Evolutionary conservation across 1,284 basidiomycete genomes (phyloP), one percentile per base, ranked within the genome.

Genomic region (Ceratobasidium sp.): DNA sequence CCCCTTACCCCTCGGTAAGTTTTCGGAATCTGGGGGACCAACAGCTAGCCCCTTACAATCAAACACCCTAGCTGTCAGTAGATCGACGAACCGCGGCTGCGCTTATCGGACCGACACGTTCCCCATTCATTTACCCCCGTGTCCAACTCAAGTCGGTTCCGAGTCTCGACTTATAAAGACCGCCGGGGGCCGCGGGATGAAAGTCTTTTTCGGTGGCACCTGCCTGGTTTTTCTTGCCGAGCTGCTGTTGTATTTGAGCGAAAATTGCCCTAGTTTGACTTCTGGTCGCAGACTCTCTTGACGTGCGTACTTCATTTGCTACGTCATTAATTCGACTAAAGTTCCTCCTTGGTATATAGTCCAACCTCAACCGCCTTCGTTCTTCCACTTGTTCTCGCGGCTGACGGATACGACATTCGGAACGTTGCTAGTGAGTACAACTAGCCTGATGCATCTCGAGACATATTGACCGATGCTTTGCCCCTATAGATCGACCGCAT

Each of bases 171-270:
- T 64, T 33, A 64, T 64, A 64, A 64, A n/a, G 44, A 20, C 61
- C 10, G 5, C 38, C 33, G 13, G n/a, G 61, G 61, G 17, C 42
- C 40, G 3, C 40, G 61, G 20, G 10, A n/a, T 64, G 40, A 7
- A 23, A 64, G 15, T n/a, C 59, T 64, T 64, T 64, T 64, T 33
- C 61, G 61, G 61, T 42, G 61, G 61, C 61, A 26, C 20, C 42
- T 64, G 23, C 17, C 48, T 13, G n/a, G 48, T 20, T 57, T 64
- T 64, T 44, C 20, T 44, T 20, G 38, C 20, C 28, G 38, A 64
- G 38, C 13, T 23, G 23, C n/a, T 23, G 40, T 64, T 23, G 10
- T 38, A 10, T 6, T 46, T 40, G 17, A 40, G 33, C 33, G 12
- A 62, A 62, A 62, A 38, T 38, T 17, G 17, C 1, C 59, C 42